Evolutionary conservation across 768 basidiomycete genomes (phyloP).

Genomic region (Coprinellus micaceus): DNA sequence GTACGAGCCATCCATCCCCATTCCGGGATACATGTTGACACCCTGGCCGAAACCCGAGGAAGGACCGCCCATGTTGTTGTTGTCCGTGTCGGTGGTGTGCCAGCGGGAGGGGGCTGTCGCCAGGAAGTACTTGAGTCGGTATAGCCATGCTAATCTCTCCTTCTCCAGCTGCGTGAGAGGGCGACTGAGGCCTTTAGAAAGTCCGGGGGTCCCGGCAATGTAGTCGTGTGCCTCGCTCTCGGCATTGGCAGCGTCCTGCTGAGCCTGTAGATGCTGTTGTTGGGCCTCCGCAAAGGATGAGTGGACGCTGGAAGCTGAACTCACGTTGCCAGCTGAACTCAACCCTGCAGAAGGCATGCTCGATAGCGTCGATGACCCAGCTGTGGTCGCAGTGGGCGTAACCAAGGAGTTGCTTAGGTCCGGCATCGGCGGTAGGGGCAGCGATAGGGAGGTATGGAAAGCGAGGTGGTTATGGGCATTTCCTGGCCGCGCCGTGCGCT

Average conservation of each 20-base stretch:
- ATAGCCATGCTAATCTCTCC: constrained; percentile 69
- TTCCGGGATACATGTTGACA: constrained; percentile 14
- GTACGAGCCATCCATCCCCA: constrained; percentile 14
- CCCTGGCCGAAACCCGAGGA: constrained; percentile 18
- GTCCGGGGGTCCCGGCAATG: constrained; percentile 23
- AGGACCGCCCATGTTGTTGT: constrained; percentile 14
- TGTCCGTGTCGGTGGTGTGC: constrained; percentile 39
- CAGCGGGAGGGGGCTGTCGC: constrained; percentile 80
- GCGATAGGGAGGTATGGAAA: constrained; percentile 32
- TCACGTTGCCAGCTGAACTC: constrained; percentile 13
- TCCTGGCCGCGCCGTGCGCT: constrained; percentile 46
- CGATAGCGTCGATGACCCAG: constrained; percentile 11
- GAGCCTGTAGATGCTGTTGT: constrained; percentile 2
- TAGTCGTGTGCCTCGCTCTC: constrained; percentile 9
- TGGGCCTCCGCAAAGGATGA: constrained; percentile 7
- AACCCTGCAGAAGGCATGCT: constrained; percentile 10
- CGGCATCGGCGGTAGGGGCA: constrained; percentile 10
- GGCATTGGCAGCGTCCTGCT: background rate
- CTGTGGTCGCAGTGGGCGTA: constrained; percentile 7
- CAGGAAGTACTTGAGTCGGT: constrained; percentile 84
- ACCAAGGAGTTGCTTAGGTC: constrained; percentile 8
- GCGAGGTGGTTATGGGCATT: constrained; percentile 44
- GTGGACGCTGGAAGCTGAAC: constrained; percentile 10
- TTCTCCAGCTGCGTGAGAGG: constrained; percentile 62
- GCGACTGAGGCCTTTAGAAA: constrained; percentile 47